Evolutionary conservation across 441 rosid species (phyloP).

Genomic region (Eutrema salsugineum): DNA sequence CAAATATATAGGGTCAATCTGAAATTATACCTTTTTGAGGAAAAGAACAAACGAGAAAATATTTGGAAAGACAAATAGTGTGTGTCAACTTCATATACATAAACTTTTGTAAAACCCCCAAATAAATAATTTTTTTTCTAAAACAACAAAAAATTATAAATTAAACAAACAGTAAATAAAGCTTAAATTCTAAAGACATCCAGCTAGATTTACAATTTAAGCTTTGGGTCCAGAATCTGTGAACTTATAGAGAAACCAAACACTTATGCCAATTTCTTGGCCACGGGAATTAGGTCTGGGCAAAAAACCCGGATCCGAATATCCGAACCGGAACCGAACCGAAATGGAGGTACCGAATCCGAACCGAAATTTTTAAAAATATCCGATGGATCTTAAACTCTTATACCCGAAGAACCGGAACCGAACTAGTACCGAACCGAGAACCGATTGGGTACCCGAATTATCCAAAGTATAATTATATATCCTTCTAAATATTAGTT

Average conservation of each 20-base stretch:
- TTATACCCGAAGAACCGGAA: no score
- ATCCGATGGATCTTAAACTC: no score
- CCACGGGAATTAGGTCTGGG: slow-evolving; percentile 7
- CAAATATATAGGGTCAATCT: slow-evolving; percentile 19
- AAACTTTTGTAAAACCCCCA: background rate
- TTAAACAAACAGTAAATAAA: background rate
- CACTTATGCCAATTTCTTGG: slow-evolving; percentile 1
- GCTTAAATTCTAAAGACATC: background rate
- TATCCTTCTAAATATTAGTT: no score
- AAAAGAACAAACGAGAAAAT: slow-evolving; percentile 12
- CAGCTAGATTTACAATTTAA: slow-evolving; percentile 13
- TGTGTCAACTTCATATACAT: slow-evolving; percentile 6
- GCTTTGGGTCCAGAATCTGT: background rate
- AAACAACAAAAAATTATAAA: no score
- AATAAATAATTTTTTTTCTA: background rate
- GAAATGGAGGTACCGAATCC: no score
- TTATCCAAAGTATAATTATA: no score
- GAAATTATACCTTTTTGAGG: slow-evolving; percentile 17
- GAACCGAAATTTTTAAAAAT: no score
- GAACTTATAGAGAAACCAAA: slow-evolving; percentile 17
- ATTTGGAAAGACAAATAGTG: slow-evolving; percentile 5
- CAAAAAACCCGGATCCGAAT: no score
- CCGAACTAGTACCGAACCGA: no score
- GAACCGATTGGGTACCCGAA: no score
- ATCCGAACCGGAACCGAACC: no score